Percentiles rank a stretch among this genome's conserved stretches.
Conservation (phyloP, 352 stramenopile genomes). For the Thalassiosira livingstoniorum region DNA sequence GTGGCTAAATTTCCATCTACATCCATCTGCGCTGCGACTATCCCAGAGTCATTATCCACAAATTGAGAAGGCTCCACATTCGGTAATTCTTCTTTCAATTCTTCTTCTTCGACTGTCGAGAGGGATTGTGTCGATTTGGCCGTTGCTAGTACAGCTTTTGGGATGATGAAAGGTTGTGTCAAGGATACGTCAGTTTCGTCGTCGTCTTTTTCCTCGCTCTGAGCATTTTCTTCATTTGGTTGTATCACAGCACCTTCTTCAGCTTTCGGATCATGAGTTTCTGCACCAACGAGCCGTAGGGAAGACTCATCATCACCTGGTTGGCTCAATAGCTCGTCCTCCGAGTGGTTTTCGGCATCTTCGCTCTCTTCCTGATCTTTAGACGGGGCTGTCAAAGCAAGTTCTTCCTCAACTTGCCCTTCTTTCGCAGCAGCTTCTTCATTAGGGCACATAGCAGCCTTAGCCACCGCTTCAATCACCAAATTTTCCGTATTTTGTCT, state of each 20-base stretch:
- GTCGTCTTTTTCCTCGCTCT: slow-evolving; percentile 8
- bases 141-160: neutral
- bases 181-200: slow-evolving; percentile 25
- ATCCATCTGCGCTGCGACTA: no score
- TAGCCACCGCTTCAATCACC: slow-evolving; percentile 12
- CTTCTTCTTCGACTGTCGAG: slow-evolving; percentile 26
- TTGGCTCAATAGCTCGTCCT: slow-evolving; percentile 50
- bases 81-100: no score
- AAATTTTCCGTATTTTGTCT: slow-evolving; percentile 16
- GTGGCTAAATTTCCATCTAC: no score
- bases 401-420: slow-evolving; percentile 6
- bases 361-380: slow-evolving; percentile 21
- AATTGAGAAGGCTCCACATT: no score
- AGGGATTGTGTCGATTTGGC: neutral
- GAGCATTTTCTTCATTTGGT: slow-evolving; percentile 3
- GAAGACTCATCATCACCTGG: slow-evolving; percentile 5
- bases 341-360: slow-evolving; percentile 34
- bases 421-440: slow-evolving; percentile 26
- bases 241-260: neutral
- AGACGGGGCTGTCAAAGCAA: slow-evolving; percentile 29
- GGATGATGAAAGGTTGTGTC: slow-evolving; percentile 24
- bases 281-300: neutral
- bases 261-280: neutral
- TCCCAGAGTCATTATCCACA: no score
- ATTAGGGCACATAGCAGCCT: neutral